Base-by-base conservation (phyloP, 2,329 filamentous ascomycete species). In the Claviceps pazoutovae region DNA sequence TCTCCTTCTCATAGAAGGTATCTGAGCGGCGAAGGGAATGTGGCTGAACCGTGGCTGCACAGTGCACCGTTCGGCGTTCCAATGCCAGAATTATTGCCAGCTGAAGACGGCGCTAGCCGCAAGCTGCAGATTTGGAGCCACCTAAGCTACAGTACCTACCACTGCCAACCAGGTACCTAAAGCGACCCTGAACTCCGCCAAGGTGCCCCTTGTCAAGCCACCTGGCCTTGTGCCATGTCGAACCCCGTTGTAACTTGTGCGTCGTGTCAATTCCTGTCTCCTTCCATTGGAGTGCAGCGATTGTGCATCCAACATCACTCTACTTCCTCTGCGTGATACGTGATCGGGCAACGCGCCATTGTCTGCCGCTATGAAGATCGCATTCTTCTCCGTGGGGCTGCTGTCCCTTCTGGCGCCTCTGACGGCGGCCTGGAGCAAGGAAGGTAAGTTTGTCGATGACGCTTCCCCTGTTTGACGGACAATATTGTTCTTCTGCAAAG, bases 391-490 rank as follows among this genome's bases (percentile, higher is more conserved):
- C 50, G 62, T 91, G 58, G 75, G 86, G 67, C 76, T 91, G 54
- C 69, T 87, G 67, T 79, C 80, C 71, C 70, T 84, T 59, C 69
- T 88, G 58, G 78, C 78, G 54, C 75, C 81, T 41, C 68, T 90
- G 56, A 79, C 79, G 54, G 78, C 82, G 48, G 87, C 87, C 46
- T 95, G 89, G 88, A 82, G 80, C 53, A 93, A 93, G 69, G 88
- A 95, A 77, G 87, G 87, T 34, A 34, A 11, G 30, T 86, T 69
- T 59, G 73, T 37, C 8, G 14, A 37, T 13, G 5, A 21, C 9
- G 30, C 34, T 37, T 5, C 37, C 34, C 7, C 43, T 26, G 19
- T 21, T 44, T 44, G 19, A 44, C 19, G 3, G 30, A 34, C 30
- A 11, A 34, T 34, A 34, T 11, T 11, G 30, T 34, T 34, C 30